phyloP scores from a whole-genome alignment of 139 green algal genomes.

The Axilococcus clingmanii region DNA sequence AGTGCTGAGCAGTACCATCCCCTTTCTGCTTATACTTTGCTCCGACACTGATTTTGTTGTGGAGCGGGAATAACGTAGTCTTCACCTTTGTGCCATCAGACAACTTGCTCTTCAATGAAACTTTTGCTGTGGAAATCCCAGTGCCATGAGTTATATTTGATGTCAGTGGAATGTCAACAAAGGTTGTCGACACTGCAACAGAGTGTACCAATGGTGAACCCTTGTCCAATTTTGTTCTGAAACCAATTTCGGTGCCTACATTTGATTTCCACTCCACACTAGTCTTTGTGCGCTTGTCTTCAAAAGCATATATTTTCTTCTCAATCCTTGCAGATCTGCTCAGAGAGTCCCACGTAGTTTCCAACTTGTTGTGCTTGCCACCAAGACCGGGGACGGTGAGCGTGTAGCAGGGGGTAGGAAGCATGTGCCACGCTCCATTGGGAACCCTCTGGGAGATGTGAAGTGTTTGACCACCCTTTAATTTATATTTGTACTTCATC shows the following conservation, averaged over 20 bases:
- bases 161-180: no score
- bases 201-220: constrained; percentile 1
- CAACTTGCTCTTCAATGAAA: neutral
- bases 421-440: neutral
- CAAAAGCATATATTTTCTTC: neutral
- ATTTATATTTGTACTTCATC: neutral
- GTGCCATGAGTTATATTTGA: no score
- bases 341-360: neutral
- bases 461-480: neutral
- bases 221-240: constrained; percentile 2
- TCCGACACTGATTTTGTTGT: neutral
- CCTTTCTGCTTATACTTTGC: neutral
- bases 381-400: neutral
- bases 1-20: neutral
- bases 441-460: constrained; percentile 4
- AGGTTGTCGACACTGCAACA: neutral
- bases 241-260: neutral
- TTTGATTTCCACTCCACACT: neutral
- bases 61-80: neutral
- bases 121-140: no score
- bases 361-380: constrained; percentile 1
- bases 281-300: constrained; percentile 6
- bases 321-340: neutral
- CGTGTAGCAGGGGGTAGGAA: constrained; percentile 4
- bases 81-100: neutral